A percentile compares a stretch with the other conserved stretches of the same genome.
Conservation (phyloP, 2,329 filamentous ascomycete species). For the Pseudogymnoascus sp. region DNA sequence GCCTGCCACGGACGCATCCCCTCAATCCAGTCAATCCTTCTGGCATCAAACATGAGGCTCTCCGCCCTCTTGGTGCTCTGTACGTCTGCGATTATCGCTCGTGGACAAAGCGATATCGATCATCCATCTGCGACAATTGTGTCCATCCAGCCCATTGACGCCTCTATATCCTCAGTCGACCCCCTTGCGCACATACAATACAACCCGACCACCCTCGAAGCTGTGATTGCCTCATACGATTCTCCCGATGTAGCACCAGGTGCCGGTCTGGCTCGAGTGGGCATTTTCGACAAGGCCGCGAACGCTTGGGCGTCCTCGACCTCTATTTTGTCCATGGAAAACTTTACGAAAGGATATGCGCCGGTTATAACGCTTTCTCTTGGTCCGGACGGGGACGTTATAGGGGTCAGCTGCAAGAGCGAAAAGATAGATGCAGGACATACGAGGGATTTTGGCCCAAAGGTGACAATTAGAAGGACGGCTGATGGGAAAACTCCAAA, state of each 20-base stretch:
- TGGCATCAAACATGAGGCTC: background rate
- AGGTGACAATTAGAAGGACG: slow-evolving; percentile 44
- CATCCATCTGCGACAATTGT: slow-evolving; percentile 12
- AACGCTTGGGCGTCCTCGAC: slow-evolving; percentile 47
- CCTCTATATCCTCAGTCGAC: slow-evolving; percentile 35
- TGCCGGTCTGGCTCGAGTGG: slow-evolving; percentile 46
- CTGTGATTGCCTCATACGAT: slow-evolving; percentile 48
- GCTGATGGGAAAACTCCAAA: slow-evolving; percentile 47
- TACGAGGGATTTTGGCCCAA: slow-evolving; percentile 58
- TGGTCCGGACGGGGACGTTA: slow-evolving; percentile 36
- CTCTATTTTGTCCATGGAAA: slow-evolving; percentile 47
- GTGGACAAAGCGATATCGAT: background rate
- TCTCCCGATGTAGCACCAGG: slow-evolving; percentile 44
- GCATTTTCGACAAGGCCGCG: slow-evolving; percentile 45
- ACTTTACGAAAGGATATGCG: slow-evolving; percentile 54
- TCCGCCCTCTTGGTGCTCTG: background rate
- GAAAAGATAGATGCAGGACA: slow-evolving; percentile 55
- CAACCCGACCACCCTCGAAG: slow-evolving; percentile 38
- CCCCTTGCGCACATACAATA: slow-evolving; percentile 52
- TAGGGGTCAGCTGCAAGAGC: slow-evolving; percentile 48
- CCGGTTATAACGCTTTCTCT: slow-evolving; percentile 49
- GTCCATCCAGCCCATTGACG: slow-evolving; percentile 24
- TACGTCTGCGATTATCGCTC: background rate
- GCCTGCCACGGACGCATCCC: background rate
- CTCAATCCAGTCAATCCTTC: background rate